A percentile compares a stretch with the other conserved stretches of the same genome.
These are phyloP conservation scores for Fusarium lyarnte DNA, from an alignment of 2,329 filamentous ascomycete genomes.

Conservation along the genomic window DNA sequence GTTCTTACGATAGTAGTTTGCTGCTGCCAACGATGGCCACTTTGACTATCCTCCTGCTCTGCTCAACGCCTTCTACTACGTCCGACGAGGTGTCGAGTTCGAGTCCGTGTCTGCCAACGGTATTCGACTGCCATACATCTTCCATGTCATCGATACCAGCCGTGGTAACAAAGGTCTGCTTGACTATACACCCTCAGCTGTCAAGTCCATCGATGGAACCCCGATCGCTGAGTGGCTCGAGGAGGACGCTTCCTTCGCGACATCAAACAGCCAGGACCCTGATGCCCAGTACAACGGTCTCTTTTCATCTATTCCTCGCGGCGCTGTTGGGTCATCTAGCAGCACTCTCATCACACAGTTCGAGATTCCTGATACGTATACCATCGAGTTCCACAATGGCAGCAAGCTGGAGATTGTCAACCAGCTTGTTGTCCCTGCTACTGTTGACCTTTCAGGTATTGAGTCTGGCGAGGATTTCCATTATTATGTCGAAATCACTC, in stretches of 20 bases:
- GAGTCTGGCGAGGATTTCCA: slow-evolving; percentile 38
- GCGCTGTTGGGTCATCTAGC: slow-evolving; percentile 8
- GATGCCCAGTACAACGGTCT: slow-evolving; percentile 40
- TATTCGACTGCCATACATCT: slow-evolving; percentile 26
- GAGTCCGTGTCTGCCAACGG: slow-evolving; percentile 33
- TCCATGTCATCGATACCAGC: slow-evolving; percentile 24
- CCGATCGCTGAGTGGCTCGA: slow-evolving; percentile 38
- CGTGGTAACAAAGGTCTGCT: slow-evolving; percentile 28
- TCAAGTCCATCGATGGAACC: slow-evolving; percentile 35
- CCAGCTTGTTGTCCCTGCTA: slow-evolving; percentile 19
- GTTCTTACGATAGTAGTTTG: slow-evolving; percentile 29
- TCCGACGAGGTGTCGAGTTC: slow-evolving; percentile 28
- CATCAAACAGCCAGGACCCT: slow-evolving; percentile 33
- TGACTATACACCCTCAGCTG: slow-evolving; percentile 34
- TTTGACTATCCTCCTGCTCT: slow-evolving; percentile 40
- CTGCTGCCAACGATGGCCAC: slow-evolving; percentile 36
- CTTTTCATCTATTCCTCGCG: slow-evolving; percentile 27
- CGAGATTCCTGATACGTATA: slow-evolving; percentile 40
- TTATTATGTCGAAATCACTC: slow-evolving; percentile 26
- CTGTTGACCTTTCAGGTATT: slow-evolving; percentile 30
- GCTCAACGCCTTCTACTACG: slow-evolving; percentile 32
- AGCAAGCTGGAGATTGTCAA: slow-evolving; percentile 22
- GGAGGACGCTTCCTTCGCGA: slow-evolving; percentile 29
- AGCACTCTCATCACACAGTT: slow-evolving; percentile 21
- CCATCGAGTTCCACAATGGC: slow-evolving; percentile 36